phyloP scores from a whole-genome alignment of 2,329 filamentous ascomycete genomes.

The Cordyceps pruinosa region DNA sequence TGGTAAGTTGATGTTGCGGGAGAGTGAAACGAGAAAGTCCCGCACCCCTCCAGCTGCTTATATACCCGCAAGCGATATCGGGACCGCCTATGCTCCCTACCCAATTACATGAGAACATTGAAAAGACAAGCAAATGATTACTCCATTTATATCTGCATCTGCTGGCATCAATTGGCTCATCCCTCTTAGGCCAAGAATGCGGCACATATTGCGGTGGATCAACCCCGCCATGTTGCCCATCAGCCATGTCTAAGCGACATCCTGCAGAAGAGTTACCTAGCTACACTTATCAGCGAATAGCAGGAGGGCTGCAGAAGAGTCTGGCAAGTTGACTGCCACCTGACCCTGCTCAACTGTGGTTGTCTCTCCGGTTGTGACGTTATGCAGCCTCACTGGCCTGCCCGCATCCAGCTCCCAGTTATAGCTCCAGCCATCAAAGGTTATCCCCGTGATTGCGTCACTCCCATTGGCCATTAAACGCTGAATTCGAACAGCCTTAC shows the following conservation, averaged over 20 bases:
- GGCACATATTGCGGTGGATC: conserved; percentile 6
- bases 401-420: neutral
- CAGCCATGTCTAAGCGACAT: conserved; percentile 8
- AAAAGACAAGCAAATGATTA: neutral
- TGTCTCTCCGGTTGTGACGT: neutral
- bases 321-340: conserved; percentile 31
- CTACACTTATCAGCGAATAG: conserved; percentile 19
- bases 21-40: neutral
- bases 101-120: conserved; percentile 4
- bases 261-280: neutral
- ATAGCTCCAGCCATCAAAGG: conserved; percentile 45
- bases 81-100: neutral
- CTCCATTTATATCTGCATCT: neutral
- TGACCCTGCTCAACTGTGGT: conserved; percentile 30
- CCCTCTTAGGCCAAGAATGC: neutral
- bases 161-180: neutral
- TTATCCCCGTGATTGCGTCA: conserved; percentile 54
- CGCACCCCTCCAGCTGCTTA: neutral
- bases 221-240: conserved; percentile 6
- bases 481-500: conserved; percentile 31
- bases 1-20: neutral
- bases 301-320: conserved; percentile 36
- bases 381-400: neutral
- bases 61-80: conserved; percentile 6
- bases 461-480: conserved; percentile 54